Evolutionary conservation across 129 eudicot species (phyloP).

Genomic region (Lactuca saligna): DNA sequence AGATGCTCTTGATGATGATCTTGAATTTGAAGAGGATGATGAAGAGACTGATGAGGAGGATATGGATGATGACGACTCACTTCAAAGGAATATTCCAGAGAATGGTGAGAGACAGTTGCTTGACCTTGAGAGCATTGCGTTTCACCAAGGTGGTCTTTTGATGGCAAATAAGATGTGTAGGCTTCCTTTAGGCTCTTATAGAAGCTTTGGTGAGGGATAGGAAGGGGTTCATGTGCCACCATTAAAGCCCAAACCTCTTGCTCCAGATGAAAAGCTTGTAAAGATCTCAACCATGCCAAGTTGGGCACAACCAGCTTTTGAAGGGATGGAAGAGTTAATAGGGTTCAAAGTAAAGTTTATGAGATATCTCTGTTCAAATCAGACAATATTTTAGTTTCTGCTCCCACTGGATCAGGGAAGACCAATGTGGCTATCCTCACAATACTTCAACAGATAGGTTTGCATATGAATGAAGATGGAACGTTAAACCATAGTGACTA

Average conservation of each 20-base stretch:
- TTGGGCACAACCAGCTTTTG: slow-evolving; percentile 93
- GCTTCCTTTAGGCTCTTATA: slow-evolving; percentile 77
- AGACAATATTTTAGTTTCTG: slow-evolving; percentile 80
- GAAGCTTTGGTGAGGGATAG: slow-evolving; percentile 71
- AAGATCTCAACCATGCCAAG: slow-evolving; percentile 74
- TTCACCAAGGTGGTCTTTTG: slow-evolving; percentile 79
- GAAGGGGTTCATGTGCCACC: slow-evolving; percentile 97
- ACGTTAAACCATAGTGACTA: slow-evolving; percentile 66
- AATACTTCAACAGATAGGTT: slow-evolving; percentile 83
- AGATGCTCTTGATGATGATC: slow-evolving; percentile 77
- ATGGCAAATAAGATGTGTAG: slow-evolving; percentile 81
- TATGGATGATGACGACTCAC: slow-evolving; percentile 81
- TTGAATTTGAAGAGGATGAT: slow-evolving; percentile 91
- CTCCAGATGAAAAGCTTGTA: slow-evolving; percentile 58
- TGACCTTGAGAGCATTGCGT: slow-evolving; percentile 76
- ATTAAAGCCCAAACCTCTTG: slow-evolving; percentile 68
- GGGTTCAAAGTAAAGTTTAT: slow-evolving; percentile 94
- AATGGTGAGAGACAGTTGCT: slow-evolving; percentile 81
- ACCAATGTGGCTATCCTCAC: slow-evolving; percentile 96
- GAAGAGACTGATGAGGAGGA: slow-evolving; percentile 87
- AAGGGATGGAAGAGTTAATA: slow-evolving; percentile 68
- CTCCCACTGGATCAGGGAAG: slow-evolving; percentile 98
- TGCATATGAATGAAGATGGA: slow-evolving; percentile 74
- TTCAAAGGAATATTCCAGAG: slow-evolving; percentile 46
- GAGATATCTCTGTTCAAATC: slow-evolving; percentile 77